Conservation (phyloP, 768 basidiomycete genomes). For the Cystobasidium onofrii region DNA sequence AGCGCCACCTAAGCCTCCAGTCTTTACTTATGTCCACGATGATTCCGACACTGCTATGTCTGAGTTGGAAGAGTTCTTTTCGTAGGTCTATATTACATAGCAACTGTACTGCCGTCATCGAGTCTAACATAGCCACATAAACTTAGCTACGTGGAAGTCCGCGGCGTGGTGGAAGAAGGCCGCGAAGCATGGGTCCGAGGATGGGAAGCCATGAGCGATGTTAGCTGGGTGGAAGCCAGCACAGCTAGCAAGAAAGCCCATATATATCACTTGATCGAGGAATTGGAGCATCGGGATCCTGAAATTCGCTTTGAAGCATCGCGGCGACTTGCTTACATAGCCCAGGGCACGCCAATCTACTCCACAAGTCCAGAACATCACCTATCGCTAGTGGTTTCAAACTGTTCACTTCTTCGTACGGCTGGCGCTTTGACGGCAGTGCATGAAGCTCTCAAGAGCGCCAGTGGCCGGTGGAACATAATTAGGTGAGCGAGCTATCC, state of each 20-base stretch:
- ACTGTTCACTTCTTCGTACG: slow-evolving; percentile 72
- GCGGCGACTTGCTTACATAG: slow-evolving; percentile 74
- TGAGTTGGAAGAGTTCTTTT: slow-evolving; percentile 96
- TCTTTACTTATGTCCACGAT: slow-evolving; percentile 32
- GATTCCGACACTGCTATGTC: slow-evolving; percentile 52
- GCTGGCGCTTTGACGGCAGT: slow-evolving; percentile 76
- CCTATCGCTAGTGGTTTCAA: slow-evolving; percentile 89
- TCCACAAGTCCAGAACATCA: slow-evolving; percentile 88
- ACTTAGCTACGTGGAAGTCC: slow-evolving; percentile 36
- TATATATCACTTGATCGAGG: slow-evolving; percentile 72
- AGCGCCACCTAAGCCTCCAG: slow-evolving; percentile 16
- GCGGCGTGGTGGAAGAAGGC: slow-evolving; percentile 27
- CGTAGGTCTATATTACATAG: slow-evolving; percentile 79
- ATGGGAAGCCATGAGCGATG: slow-evolving; percentile 1
- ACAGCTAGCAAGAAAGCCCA: slow-evolving; percentile 59
- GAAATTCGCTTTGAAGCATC: slow-evolving; percentile 80
- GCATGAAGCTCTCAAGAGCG: slow-evolving; percentile 80
- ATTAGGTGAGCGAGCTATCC: background rate
- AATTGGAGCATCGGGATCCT: slow-evolving; percentile 74
- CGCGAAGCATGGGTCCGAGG: slow-evolving; percentile 28
- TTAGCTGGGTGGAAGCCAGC: slow-evolving; percentile 69
- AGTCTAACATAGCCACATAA: slow-evolving; percentile 20
- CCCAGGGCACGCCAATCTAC: slow-evolving; percentile 94
- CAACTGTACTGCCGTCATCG: slow-evolving; percentile 53
- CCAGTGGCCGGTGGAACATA: slow-evolving; percentile 50